Conservation (phyloP, 805 yeast genomes). For the Metschnikowia colocasiae region DNA sequence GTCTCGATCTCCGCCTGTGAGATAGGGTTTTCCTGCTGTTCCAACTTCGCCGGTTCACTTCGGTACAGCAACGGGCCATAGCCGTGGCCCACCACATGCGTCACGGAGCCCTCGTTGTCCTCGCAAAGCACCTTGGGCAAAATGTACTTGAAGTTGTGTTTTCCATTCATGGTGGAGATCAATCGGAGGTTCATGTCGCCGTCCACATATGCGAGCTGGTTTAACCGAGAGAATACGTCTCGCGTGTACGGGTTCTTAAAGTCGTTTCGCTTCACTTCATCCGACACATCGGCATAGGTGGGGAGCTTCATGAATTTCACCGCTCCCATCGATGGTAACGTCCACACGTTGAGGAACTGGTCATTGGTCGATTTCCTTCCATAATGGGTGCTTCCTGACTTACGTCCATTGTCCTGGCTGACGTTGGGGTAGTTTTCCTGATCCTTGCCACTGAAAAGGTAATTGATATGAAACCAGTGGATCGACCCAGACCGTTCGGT, state of each 20-base stretch:
- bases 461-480: constrained; percentile 55
- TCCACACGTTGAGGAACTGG: constrained; percentile 42
- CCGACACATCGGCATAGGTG: constrained; percentile 11
- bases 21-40: constrained; percentile 27
- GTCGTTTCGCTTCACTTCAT: constrained; percentile 1
- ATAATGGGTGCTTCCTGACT: neutral
- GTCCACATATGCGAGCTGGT: constrained; percentile 35
- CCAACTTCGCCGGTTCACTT: neutral
- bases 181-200: constrained; percentile 28
- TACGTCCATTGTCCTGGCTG: constrained; percentile 8
- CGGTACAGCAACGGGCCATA: constrained; percentile 7
- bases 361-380: constrained; percentile 1
- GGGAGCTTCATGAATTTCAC: constrained; percentile 28
- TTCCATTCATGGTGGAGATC: constrained; percentile 38
- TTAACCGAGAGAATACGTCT: constrained; percentile 4
- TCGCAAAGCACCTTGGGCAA: constrained; percentile 27
- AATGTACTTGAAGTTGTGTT: constrained; percentile 36
- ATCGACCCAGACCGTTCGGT: constrained; percentile 55
- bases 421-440: constrained; percentile 30
- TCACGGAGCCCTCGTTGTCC: neutral
- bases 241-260: neutral
- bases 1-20: constrained; percentile 58
- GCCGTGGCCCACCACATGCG: neutral
- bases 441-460: constrained; percentile 30
- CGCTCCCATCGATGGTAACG: constrained; percentile 38